Percentiles rank a stretch among this genome's conserved stretches.
Conservation (phyloP, 2,329 filamentous ascomycete species). For the Alternaria dauci region DNA sequence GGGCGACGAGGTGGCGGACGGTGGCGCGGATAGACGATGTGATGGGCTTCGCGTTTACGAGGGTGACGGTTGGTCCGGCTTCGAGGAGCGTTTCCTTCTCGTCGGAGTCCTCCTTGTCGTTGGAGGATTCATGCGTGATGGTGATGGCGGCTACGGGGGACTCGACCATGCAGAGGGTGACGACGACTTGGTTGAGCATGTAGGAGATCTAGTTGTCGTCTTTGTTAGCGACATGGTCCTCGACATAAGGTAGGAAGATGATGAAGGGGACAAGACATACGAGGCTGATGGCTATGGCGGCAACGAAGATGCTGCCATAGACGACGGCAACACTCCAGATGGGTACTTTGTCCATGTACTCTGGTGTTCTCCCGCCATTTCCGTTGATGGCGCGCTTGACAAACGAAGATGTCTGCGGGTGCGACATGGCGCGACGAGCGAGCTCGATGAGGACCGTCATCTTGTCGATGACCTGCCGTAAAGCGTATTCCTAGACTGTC, state of each 20-base stretch:
- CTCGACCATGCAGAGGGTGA: constrained; percentile 71
- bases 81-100: constrained; percentile 52
- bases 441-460: constrained; percentile 40
- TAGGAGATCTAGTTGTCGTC: constrained; percentile 55
- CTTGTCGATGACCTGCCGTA: constrained; percentile 4
- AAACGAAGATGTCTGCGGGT: constrained; percentile 32
- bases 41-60: constrained; percentile 65
- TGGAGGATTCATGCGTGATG: constrained; percentile 56
- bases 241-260: neutral
- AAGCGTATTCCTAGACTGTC: neutral
- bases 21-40: constrained; percentile 68
- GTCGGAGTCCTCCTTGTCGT: constrained; percentile 48
- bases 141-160: constrained; percentile 62
- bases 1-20: constrained; percentile 67
- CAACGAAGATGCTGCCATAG: constrained; percentile 47
- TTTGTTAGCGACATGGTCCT: constrained; percentile 1
- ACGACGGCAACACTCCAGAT: constrained; percentile 41
- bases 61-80: constrained; percentile 49
- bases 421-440: constrained; percentile 43
- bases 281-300: constrained; percentile 54
- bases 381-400: constrained; percentile 39
- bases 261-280: constrained; percentile 38
- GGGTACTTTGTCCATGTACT: constrained; percentile 35
- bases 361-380: constrained; percentile 6
- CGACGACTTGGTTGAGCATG: constrained; percentile 67